Conservation (phyloP, 2,329 filamentous ascomycete genomes). For the Exophiala oligosperma region DNA sequence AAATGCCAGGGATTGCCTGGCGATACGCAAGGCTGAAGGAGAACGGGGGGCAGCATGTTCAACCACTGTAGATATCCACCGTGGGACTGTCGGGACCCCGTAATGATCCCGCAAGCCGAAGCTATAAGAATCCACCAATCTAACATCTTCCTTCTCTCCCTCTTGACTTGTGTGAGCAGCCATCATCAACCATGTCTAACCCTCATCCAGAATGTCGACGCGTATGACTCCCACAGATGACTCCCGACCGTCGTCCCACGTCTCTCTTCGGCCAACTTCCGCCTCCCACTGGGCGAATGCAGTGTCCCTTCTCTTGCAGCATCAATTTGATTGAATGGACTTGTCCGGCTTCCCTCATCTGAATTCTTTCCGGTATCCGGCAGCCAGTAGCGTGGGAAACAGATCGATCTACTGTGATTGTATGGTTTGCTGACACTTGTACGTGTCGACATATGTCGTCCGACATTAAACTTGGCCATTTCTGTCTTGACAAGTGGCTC, state of each 20-base stretch:
- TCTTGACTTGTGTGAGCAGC: not conserved
- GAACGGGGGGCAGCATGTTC: too few species aligned
- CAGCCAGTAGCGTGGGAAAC: slow-evolving; percentile 20
- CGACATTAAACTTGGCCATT: slow-evolving; percentile 13
- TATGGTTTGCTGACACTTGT: not conserved
- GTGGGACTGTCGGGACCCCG: too few species aligned
- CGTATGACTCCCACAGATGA: not conserved
- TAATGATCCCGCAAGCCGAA: too few species aligned
- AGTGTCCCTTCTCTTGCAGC: not conserved
- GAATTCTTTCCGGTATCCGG: slow-evolving; percentile 7
- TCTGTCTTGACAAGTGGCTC: slow-evolving; percentile 5
- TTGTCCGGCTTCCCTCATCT: slow-evolving; percentile 6
- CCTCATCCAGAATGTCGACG: slow-evolving; percentile 15
- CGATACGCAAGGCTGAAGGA: too few species aligned
- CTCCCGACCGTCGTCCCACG: not conserved
- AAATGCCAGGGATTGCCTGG: too few species aligned
- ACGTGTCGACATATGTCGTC: slow-evolving; percentile 10
- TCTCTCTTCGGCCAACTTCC: not conserved
- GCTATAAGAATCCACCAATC: not conserved
- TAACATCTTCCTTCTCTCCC: not conserved
- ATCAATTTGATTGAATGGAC: not conserved
- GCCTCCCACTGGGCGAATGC: slow-evolving; percentile 6
- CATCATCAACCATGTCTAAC: slow-evolving; percentile 2
- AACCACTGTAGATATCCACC: too few species aligned
- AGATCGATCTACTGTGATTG: slow-evolving; percentile 9